Evolutionary conservation across 129 eudicot species (phyloP), one percentile per base, ranked within the genome.

Genomic region (sunflower (Helianthus annuus)): DNA sequence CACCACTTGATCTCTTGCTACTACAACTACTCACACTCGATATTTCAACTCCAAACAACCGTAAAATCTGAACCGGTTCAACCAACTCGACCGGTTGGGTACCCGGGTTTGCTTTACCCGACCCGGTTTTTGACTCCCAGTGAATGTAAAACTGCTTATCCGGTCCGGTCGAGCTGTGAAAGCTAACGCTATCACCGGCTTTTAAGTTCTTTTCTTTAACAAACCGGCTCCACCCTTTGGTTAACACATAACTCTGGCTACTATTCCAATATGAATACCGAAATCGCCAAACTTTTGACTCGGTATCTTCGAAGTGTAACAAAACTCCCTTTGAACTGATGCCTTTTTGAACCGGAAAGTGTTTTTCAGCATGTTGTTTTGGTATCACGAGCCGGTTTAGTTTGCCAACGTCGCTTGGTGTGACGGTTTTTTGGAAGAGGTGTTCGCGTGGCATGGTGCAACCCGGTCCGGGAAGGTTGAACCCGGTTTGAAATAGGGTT

Each of bases 391-490:
- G 83, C 77, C 97, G 76, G 85, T 92, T 92, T 55, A 92, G 64
- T 66, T 92, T 92, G 0, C 98, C 98, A 1, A 92, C 98, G 42
- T 92, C 98, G 62, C 96, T 89, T 0, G 96, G 98, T 6, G 96
- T 92, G 5, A 92, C 91, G 1, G 81, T 64, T 17, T 92, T 92
- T 11, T 86, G 96, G 29, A 92, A 92, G 2, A 92, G 81, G 24
- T 79, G 85, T 17, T 81, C 88, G 0, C 83, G 86, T 34, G 79
- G 76, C 57, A 53, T 80, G 1, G 6, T 36, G 59, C 52, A 51
- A 61, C 55, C 52, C 4, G 79, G 11, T 16, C 72, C 77, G 10
- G 67, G 22, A 13, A 5, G 10, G 9, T 48, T 19, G 1, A 36
- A 4, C 60, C 67, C 62, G 48, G 48, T 3, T 52, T 27, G 39